Evolutionary conservation across 139 green algal genomes (phyloP).

Genomic region (Nannochloris sp.): DNA sequence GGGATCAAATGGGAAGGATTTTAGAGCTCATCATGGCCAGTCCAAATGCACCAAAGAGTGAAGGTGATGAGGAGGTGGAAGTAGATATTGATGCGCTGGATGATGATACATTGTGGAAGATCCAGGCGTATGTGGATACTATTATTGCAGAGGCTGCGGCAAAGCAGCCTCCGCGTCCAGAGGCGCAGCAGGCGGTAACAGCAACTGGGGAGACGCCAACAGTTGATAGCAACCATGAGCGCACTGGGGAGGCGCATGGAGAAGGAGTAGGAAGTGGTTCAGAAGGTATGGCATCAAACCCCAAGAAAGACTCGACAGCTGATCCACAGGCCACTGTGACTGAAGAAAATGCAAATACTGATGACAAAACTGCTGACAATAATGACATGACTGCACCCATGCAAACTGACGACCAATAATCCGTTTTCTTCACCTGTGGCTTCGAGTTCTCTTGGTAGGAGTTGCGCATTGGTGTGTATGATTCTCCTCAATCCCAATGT

Average conservation of each 20-base stretch:
- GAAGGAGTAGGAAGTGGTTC: constrained; percentile 2
- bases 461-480: neutral
- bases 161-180: neutral
- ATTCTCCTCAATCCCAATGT: neutral
- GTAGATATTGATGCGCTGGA: constrained; percentile 51
- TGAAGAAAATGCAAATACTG: constrained; percentile 1
- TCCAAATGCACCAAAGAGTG: constrained; percentile 14
- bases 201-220: neutral
- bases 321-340: neutral
- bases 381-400: too few species aligned
- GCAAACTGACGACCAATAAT: too few species aligned
- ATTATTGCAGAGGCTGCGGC: constrained; percentile 3
- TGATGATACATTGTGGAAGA: constrained; percentile 43
- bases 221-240: constrained; percentile 1
- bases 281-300: constrained; percentile 3
- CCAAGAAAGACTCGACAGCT: neutral
- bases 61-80: constrained; percentile 52
- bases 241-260: neutral
- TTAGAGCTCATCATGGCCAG: constrained; percentile 46
- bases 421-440: too few species aligned
- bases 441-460: neutral
- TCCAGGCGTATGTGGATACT: constrained; percentile 36
- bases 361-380: neutral
- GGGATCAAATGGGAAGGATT: constrained; percentile 37
- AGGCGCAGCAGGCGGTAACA: neutral